Evolutionary conservation across 2,329 filamentous ascomycete species (phyloP).

Genomic region (Coniochaeta sp.): DNA sequence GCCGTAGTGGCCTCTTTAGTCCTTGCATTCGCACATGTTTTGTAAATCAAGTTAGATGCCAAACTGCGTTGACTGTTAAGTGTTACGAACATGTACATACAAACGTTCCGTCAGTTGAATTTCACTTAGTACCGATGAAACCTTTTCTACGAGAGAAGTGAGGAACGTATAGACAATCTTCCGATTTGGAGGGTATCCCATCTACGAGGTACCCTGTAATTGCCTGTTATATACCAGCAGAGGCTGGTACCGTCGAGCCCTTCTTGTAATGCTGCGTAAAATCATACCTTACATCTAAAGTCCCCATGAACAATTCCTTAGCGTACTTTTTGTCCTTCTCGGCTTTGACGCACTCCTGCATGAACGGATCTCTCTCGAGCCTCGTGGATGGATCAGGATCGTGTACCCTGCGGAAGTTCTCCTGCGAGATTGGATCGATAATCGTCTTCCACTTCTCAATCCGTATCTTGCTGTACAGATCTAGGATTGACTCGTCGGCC

Average conservation of each 20-base stretch:
- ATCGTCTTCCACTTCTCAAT: conserved; percentile 36
- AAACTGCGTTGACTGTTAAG: no score
- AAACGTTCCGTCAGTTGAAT: no score
- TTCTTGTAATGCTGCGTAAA: conserved; percentile 35
- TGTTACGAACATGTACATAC: no score
- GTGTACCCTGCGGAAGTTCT: conserved; percentile 35
- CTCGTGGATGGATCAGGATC: conserved; percentile 31
- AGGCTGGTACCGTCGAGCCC: background rate
- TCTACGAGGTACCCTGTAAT: background rate
- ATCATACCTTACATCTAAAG: conserved; percentile 32
- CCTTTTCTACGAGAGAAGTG: no score
- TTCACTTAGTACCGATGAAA: no score
- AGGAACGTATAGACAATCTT: no score
- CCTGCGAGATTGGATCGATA: conserved; percentile 34
- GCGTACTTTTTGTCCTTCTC: conserved; percentile 24
- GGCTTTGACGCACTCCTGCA: conserved; percentile 28
- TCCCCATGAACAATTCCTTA: conserved; percentile 25
- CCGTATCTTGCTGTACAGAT: conserved; percentile 36
- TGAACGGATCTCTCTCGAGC: conserved; percentile 28
- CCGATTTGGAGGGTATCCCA: no score
- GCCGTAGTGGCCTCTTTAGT: no score
- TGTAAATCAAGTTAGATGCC: no score
- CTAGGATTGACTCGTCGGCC: conserved; percentile 34
- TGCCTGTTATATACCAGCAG: background rate
- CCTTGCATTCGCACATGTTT: no score